Evolutionary conservation across 768 basidiomycete genomes (phyloP), one percentile per base, ranked within the genome.

Genomic region (Rhodotorula sphaerocarpa): DNA sequence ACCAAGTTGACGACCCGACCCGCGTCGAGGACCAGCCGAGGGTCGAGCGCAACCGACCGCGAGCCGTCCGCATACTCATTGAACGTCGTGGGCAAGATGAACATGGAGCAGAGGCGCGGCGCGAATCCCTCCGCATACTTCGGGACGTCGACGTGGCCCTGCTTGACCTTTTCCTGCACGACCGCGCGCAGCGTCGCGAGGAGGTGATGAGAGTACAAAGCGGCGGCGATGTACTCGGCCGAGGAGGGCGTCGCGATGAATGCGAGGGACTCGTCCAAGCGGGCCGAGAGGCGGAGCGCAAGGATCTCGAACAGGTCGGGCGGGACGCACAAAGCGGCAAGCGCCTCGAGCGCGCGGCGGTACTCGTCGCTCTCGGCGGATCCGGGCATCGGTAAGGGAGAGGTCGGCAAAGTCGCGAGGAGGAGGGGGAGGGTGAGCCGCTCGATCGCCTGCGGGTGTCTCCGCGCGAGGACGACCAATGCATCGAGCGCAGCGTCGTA

Each of bases 191-290:
- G 75, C 0, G 86, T 82, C 52, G 80, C 78, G 52, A 97, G 79
- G 36, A 97, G 79, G 34, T 90, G 83, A 75, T 90, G 88, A 2
- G 83, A 84, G 73, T 93, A 97, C 16, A 90, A 87, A 0, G 87
- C 83, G n/a, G 75, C 76, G 18, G 83, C 80, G 73, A 91, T 86
- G 3, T 69, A 20, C 15, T 36, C 51, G 7, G 21, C 30, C 28
- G 18, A 20, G 59, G 55, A 7, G 23, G 36, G 15, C 2, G 42
- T 20, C 2, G 47, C 20, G 0, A 33, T 21, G 7, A 25, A 21
- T 16, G 54, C 58, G 41, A 66, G 70, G 12, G 79, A 55, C 9
- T 68, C 50, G 52, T 88, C 86, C 34, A 97, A 78, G 74, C 89
- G 88, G 6, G 85, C 82, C 4, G 79, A 81, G 28, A 95, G 77